A percentile compares a stretch with the other conserved stretches of the same genome.
These are phyloP conservation scores for Citrus medica DNA, from an alignment of 345 rosid genomes.

Conservation along the genomic window DNA sequence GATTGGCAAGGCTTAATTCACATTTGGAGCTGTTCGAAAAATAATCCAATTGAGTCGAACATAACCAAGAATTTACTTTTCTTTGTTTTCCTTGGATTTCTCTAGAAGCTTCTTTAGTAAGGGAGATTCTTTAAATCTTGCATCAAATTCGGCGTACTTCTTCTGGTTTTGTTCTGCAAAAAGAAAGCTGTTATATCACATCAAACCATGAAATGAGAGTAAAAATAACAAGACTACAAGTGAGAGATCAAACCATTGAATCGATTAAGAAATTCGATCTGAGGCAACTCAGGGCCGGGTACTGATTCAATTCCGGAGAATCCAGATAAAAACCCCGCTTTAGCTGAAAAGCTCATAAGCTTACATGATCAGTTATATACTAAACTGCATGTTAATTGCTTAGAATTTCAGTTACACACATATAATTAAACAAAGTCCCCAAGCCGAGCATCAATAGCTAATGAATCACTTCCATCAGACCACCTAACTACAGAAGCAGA, in stretches of 20 bases:
- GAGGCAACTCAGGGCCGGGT: constrained; percentile 85
- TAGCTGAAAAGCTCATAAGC: constrained; percentile 42
- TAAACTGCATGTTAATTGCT: neutral
- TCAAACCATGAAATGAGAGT: neutral
- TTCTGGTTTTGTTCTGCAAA: constrained; percentile 86
- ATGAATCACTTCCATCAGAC: neutral
- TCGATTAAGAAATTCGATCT: constrained; percentile 67
- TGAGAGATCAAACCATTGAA: constrained; percentile 54
- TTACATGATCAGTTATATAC: neutral
- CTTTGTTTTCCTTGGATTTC: constrained; percentile 67
- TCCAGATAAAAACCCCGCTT: constrained; percentile 84
- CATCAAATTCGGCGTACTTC: constrained; percentile 80
- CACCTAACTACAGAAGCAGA: neutral
- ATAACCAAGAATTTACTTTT: constrained; percentile 48
- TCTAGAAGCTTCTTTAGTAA: constrained; percentile 81
- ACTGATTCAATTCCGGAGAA: constrained; percentile 80
- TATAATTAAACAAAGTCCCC: neutral
- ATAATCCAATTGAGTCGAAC: neutral
- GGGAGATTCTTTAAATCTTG: constrained; percentile 77
- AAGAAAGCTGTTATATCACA: neutral
- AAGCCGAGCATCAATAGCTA: neutral
- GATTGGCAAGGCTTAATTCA: neutral
- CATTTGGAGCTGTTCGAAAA: neutral
- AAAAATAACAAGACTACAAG: neutral
- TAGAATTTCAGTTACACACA: neutral